Percentiles rank a stretch among this genome's conserved stretches.
Conservation (phyloP, 345 rosid species). For the Noccaea caerulescens region DNA sequence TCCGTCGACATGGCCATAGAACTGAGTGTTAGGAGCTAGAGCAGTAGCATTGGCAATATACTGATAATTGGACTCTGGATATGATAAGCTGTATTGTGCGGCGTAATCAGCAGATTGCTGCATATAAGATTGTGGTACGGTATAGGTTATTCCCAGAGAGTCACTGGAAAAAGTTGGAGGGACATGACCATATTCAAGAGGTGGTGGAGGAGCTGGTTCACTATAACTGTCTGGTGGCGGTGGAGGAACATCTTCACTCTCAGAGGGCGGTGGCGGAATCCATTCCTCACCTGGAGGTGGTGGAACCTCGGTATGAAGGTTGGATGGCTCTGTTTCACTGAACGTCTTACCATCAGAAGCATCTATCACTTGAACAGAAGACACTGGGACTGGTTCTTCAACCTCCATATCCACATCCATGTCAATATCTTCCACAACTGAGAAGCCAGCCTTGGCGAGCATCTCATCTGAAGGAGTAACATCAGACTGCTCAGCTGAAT, state of each 20-base stretch:
- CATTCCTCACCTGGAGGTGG: slow-evolving; percentile 84
- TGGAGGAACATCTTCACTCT: slow-evolving; percentile 75
- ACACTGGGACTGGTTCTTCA: slow-evolving; percentile 60
- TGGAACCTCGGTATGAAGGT: slow-evolving; percentile 55
- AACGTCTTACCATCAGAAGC: slow-evolving; percentile 38
- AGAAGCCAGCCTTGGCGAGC: slow-evolving; percentile 37
- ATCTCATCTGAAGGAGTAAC: slow-evolving; percentile 42
- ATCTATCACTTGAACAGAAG: slow-evolving; percentile 32
- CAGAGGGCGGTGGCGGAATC: slow-evolving; percentile 95
- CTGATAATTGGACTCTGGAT: slow-evolving; percentile 56
- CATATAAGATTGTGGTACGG: slow-evolving; percentile 48
- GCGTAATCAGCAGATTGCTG: slow-evolving; percentile 58
- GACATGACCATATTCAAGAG: slow-evolving; percentile 56
- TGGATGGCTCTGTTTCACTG: slow-evolving; percentile 47
- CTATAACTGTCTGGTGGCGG: slow-evolving; percentile 81
- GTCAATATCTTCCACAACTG: slow-evolving; percentile 70
- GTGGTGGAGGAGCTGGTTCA: slow-evolving; percentile 80
- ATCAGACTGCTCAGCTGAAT: slow-evolving; percentile 44
- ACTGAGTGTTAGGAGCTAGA: slow-evolving; percentile 47
- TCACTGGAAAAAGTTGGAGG: slow-evolving; percentile 67
- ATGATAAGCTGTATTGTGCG: slow-evolving; percentile 59
- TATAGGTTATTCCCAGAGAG: slow-evolving; percentile 60
- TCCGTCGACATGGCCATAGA: slow-evolving; percentile 71
- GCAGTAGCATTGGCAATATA: slow-evolving; percentile 55
- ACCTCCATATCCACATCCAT: slow-evolving; percentile 99